These are phyloP conservation scores for Proliferodiscus dingleyae DNA, from an alignment of 2,329 filamentous ascomycete species.

Conservation along the genomic window DNA sequence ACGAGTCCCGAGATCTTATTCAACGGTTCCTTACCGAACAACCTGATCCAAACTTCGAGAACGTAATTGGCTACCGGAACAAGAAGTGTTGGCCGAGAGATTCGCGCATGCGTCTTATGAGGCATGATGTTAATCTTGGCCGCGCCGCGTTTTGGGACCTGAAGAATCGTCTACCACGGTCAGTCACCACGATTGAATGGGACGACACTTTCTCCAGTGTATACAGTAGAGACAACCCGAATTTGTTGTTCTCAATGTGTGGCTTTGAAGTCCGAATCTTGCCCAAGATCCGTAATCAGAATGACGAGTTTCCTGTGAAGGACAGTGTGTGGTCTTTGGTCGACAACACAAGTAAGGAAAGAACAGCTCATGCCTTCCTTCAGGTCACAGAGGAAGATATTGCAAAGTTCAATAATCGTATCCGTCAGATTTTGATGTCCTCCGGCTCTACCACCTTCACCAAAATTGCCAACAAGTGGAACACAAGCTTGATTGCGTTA, in stretches of 20 bases:
- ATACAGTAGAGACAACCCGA: slow-evolving; percentile 96
- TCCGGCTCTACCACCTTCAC: slow-evolving; percentile 99
- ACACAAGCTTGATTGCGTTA: slow-evolving; percentile 90
- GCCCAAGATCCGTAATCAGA: slow-evolving; percentile 90
- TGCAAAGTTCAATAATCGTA: slow-evolving; percentile 98
- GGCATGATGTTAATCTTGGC: slow-evolving; percentile 96
- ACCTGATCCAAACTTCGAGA: slow-evolving; percentile 97
- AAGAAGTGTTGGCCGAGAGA: slow-evolving; percentile 99
- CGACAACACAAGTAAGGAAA: slow-evolving; percentile 93
- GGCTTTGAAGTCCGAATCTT: slow-evolving; percentile 96
- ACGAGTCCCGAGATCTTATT: slow-evolving; percentile 92
- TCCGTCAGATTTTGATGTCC: slow-evolving; percentile 97
- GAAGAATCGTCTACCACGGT: slow-evolving; percentile 92
- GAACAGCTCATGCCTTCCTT: slow-evolving; percentile 93
- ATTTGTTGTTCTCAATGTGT: slow-evolving; percentile 94
- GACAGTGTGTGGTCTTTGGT: slow-evolving; percentile 98
- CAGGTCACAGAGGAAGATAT: slow-evolving; percentile 98
- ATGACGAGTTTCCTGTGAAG: slow-evolving; percentile 95
- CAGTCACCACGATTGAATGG: slow-evolving; percentile 97
- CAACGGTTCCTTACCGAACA: slow-evolving; percentile 97
- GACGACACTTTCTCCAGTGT: slow-evolving; percentile 98
- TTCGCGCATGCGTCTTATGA: slow-evolving; percentile 96
- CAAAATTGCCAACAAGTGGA: slow-evolving; percentile 99
- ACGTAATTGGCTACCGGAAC: slow-evolving; percentile 97
- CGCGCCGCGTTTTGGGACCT: slow-evolving; percentile 98